Evolutionary conservation across 1,284 basidiomycete species (phyloP), one percentile per base, ranked within the genome.

Genomic region (Leccinum subatratum): DNA sequence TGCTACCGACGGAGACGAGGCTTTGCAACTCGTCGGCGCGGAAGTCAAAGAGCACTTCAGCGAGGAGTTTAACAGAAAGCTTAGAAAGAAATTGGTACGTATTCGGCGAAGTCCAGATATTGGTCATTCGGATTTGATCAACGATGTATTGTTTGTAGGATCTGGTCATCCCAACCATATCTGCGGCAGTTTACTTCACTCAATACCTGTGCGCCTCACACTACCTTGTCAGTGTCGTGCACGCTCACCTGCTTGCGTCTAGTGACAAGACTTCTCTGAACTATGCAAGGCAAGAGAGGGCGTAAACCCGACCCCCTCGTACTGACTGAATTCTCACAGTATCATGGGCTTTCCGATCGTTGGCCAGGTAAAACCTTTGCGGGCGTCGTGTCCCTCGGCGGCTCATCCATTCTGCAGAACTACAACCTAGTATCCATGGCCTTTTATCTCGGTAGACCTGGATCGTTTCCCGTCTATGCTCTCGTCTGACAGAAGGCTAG

Each of bases 221-320:
- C 30, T 6, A 28, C 12, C 32, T 57, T 14, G 39, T 42, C 22
- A 4, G 61, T 8, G 18, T 22, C 34, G 11, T 25, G 28, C 6
- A 3, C 12, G 22, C 62, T 73, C 39, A 73, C 60, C 30, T 42
- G 63, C 60, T 45, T 42, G 22, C 28, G 58, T 42, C 59, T 66
- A 87, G 87, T 67, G 88, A 89, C 75, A 90, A 89, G 79, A 89
- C 86, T 4, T 84, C 86, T 18, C 73, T 88, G 58, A 89, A 88
- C 72, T 89, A 89, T 79, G 86, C 86, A 22, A 87, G 86, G 86
- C 83, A 69, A 37, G 69, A 65, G 18, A 48, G 45, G 30, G 25
- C n/a, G 18, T 18, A 28, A 32, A 30, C 39, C 32, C 28, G 16
- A 14, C 28, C n/a, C 30, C 16, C 42, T 28, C 61, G 54, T 63